Conservation (phyloP, 345 rosid species). For the Syzygium aqueum region DNA sequence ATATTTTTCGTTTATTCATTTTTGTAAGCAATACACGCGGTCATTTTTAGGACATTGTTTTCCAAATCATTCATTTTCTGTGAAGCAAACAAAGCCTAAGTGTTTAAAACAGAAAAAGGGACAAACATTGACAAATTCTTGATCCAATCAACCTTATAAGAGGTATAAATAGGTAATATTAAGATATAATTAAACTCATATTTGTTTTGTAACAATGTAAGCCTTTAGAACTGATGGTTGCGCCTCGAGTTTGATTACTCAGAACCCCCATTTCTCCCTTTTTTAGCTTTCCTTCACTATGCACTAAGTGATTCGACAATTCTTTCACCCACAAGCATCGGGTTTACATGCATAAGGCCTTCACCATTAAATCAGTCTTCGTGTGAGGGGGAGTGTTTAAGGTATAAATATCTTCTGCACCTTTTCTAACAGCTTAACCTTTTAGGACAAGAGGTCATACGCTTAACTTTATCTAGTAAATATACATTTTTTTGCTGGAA, state of each 20-base stretch:
- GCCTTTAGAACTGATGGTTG: not conserved
- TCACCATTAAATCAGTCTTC: not conserved
- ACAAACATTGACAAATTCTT: not conserved
- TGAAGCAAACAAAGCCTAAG: not conserved
- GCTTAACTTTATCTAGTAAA: not conserved
- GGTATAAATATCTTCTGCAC: not conserved
- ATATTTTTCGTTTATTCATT: too few relatives aligned
- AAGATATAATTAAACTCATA: not conserved
- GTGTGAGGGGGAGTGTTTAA: not conserved
- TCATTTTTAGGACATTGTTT: not conserved
- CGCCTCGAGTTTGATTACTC: not conserved
- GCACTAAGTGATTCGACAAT: not conserved
- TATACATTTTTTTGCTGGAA: not conserved
- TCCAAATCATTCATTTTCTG: not conserved
- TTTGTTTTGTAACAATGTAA: not conserved
- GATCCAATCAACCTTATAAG: not conserved
- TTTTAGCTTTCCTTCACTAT: not conserved
- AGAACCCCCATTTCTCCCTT: not conserved
- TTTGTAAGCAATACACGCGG: not conserved
- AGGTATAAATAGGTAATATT: not conserved
- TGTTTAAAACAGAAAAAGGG: not conserved
- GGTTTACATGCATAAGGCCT: not conserved
- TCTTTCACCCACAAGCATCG: not conserved
- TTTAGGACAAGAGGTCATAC: not conserved
- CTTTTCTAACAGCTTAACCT: not conserved